These are phyloP conservation scores for Nakazawaea peltata DNA, from an alignment of 805 yeast species.

Conservation along the genomic window DNA sequence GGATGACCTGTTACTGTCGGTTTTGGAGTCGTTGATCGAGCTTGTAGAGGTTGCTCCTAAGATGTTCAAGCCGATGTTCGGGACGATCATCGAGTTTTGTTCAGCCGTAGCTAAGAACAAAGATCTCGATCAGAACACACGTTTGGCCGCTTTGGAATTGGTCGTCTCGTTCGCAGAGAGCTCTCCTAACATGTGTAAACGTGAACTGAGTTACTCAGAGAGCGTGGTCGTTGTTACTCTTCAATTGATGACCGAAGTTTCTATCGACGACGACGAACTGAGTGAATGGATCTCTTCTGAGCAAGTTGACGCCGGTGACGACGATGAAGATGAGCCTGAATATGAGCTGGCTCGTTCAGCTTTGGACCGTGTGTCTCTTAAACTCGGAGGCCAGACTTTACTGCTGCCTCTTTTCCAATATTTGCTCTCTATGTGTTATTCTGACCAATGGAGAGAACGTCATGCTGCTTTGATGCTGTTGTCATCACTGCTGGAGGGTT, in stretches of 20 bases:
- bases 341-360: slow-evolving; percentile 91
- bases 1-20: slow-evolving; percentile 74
- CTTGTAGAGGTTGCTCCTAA: slow-evolving; percentile 91
- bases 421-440: slow-evolving; percentile 74
- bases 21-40: slow-evolving; percentile 84
- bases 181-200: slow-evolving; percentile 91
- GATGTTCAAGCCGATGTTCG: slow-evolving; percentile 86
- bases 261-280: slow-evolving; percentile 79
- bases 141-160: slow-evolving; percentile 83
- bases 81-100: slow-evolving; percentile 79
- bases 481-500: slow-evolving; percentile 96
- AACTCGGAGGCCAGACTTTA: slow-evolving; percentile 73
- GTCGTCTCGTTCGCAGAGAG: slow-evolving; percentile 87
- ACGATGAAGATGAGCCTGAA: slow-evolving; percentile 77
- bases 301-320: slow-evolving; percentile 66
- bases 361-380: slow-evolving; percentile 83
- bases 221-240: slow-evolving; percentile 68
- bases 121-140: slow-evolving; percentile 70
- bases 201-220: slow-evolving; percentile 63
- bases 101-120: slow-evolving; percentile 75
- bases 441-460: slow-evolving; percentile 85
- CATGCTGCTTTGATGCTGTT: slow-evolving; percentile 97
- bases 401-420: slow-evolving; percentile 83
- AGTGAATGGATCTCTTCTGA: slow-evolving; percentile 86
- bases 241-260: slow-evolving; percentile 87